Evolutionary conservation across 2,329 filamentous ascomycete species (phyloP).

Genomic region (Cryphonectria naterciae): DNA sequence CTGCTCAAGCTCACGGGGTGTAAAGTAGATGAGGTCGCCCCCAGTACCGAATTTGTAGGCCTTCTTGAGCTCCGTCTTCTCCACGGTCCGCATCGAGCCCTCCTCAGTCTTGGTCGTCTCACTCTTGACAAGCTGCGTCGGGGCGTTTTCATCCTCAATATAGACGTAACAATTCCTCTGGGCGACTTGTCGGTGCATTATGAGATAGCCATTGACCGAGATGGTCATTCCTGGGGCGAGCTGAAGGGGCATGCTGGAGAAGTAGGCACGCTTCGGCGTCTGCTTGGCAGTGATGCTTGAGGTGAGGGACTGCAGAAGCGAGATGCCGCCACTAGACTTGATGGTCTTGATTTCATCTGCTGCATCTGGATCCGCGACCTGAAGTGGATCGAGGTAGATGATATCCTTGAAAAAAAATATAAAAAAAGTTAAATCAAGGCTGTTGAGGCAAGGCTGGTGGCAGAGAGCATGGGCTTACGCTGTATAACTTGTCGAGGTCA

Average conservation of each 20-base stretch:
- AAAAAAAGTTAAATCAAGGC: not conserved
- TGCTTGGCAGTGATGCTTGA: conserved; percentile 92
- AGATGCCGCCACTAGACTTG: conserved; percentile 74
- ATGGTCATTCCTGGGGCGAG: conserved; percentile 84
- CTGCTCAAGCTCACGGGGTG: conserved; percentile 77
- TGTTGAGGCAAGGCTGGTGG: not conserved
- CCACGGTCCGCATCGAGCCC: conserved; percentile 75
- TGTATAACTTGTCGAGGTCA: conserved; percentile 85
- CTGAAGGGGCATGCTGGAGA: conserved; percentile 85
- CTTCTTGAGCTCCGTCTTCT: conserved; percentile 82
- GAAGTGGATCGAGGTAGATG: conserved; percentile 73
- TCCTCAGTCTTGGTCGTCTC: conserved; percentile 77
- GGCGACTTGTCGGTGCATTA: conserved; percentile 82
- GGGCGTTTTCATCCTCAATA: conserved; percentile 72
- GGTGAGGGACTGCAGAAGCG: conserved; percentile 76
- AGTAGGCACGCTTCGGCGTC: conserved; percentile 80
- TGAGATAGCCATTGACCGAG: conserved; percentile 89
- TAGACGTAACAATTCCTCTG: conserved; percentile 86
- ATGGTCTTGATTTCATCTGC: conserved; percentile 63
- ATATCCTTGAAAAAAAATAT: conserved; percentile 75
- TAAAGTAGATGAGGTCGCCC: conserved; percentile 85
- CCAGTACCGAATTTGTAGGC: conserved; percentile 97
- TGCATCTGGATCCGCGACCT: conserved; percentile 67
- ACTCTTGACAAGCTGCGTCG: conserved; percentile 76
- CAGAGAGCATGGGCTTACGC: conserved; percentile 60